Evolutionary conservation across 345 rosid species (phyloP).

Genomic region (Sonneratia caseolaris): DNA sequence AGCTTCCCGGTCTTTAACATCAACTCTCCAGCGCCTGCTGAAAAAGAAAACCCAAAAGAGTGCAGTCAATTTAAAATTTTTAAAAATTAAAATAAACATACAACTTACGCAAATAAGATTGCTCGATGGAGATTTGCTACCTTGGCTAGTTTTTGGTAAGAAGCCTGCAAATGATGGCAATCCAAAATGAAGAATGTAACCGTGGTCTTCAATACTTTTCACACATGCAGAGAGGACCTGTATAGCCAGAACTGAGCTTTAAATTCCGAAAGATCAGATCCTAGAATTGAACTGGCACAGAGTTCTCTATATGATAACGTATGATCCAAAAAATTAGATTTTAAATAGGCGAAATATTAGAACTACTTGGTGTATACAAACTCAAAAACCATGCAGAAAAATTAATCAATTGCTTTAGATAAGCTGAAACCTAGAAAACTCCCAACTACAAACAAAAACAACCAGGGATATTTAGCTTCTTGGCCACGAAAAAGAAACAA

Average conservation of each 20-base stretch:
- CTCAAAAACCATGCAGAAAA: background rate
- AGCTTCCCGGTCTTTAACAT: constrained; percentile 54
- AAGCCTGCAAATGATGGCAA: constrained; percentile 68
- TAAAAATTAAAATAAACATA: too few relatives aligned
- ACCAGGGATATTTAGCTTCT: background rate
- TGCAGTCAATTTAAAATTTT: background rate
- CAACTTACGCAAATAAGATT: background rate
- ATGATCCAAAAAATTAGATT: background rate
- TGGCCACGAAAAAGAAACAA: too few relatives aligned
- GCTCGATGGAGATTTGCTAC: constrained; percentile 27
- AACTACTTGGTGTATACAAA: background rate
- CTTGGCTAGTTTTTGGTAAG: constrained; percentile 41
- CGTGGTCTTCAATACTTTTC: constrained; percentile 94
- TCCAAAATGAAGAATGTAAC: constrained; percentile 90
- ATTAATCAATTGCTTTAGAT: background rate
- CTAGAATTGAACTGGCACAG: background rate
- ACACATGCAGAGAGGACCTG: constrained; percentile 70
- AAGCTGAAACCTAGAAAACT: background rate
- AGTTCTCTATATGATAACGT: background rate
- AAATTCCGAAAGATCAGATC: background rate
- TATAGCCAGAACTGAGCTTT: constrained; percentile 8
- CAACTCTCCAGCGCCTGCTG: constrained; percentile 30
- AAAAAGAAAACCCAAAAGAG: constrained; percentile 1
- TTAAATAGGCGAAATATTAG: background rate
- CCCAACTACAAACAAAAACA: background rate